phyloP scores from a whole-genome alignment of 192 early-diverging fungal genomes.

The Podila verticillata region DNA sequence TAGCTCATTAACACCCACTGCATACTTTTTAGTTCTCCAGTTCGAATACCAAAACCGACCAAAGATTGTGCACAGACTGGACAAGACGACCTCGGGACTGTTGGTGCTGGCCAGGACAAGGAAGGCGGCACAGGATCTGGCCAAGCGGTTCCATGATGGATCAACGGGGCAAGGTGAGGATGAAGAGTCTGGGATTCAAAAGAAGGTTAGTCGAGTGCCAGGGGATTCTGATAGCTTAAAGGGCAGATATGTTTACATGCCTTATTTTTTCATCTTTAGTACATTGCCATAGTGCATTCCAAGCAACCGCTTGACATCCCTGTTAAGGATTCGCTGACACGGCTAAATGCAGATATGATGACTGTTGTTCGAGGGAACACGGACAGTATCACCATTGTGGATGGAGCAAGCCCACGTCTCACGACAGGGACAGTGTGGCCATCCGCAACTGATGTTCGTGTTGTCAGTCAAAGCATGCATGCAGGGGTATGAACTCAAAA shows the following conservation, averaged over 20 bases:
- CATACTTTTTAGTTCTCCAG: conserved; percentile 8
- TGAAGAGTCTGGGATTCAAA: conserved; percentile 2
- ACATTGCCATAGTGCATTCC: conserved; percentile 23
- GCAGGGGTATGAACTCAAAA: not conserved
- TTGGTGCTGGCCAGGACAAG: conserved; percentile 35
- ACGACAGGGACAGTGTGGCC: not conserved
- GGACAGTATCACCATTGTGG: not conserved
- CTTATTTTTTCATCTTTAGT: not conserved
- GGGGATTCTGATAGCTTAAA: not conserved
- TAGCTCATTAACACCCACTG: not conserved
- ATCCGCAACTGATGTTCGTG: conserved; percentile 9
- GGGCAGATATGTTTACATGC: not conserved
- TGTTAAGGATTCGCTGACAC: not conserved
- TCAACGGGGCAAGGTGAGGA: not conserved
- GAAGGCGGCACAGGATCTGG: conserved; percentile 31
- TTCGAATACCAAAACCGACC: conserved; percentile 15
- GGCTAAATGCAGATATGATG: conserved; percentile 14
- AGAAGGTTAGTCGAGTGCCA: conserved; percentile 13
- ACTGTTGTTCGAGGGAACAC: not conserved
- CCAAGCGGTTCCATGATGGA: conserved; percentile 19
- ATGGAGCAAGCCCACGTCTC: not conserved
- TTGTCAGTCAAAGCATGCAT: conserved; percentile 3
- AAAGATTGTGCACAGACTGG: conserved; percentile 27
- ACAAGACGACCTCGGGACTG: conserved; percentile 27
- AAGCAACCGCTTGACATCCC: not conserved